Percentiles rank a stretch among this genome's conserved stretches.
phyloP scores from a whole-genome alignment of 2,329 filamentous ascomycete species.

The Fusarium longipes region DNA sequence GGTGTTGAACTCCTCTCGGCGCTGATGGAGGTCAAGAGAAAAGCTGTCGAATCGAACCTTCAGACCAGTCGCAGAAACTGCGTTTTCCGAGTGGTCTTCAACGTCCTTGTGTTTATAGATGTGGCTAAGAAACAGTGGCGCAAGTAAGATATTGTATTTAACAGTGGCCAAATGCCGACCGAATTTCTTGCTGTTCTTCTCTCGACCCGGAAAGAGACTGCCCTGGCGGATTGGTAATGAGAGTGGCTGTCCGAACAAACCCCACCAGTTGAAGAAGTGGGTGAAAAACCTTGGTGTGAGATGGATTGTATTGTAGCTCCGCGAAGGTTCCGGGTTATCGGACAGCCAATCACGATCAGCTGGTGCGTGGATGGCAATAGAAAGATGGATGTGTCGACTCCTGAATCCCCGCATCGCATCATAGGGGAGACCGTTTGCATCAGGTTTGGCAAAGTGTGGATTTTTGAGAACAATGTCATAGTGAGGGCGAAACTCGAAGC shows the following conservation, averaged over 20 bases:
- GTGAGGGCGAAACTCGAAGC: conserved; percentile 90
- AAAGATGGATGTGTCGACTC: conserved; percentile 96
- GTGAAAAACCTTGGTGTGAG: conserved; percentile 96
- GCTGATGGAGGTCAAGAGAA: conserved; percentile 95
- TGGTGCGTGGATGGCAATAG: conserved; percentile 88
- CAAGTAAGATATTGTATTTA: conserved; percentile 94
- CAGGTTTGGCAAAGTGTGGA: conserved; percentile 76
- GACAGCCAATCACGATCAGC: conserved; percentile 87
- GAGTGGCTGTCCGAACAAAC: conserved; percentile 93
- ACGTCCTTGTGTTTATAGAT: conserved; percentile 98
- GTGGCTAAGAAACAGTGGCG: conserved; percentile 93
- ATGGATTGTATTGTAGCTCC: conserved; percentile 96
- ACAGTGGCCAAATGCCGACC: conserved; percentile 96
- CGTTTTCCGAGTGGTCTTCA: conserved; percentile 80
- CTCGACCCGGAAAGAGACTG: conserved; percentile 86
- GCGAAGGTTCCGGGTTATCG: conserved; percentile 77
- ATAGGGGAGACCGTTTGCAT: conserved; percentile 69
- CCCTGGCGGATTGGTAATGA: conserved; percentile 95
- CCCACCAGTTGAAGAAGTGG: conserved; percentile 99
- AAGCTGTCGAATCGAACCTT: conserved; percentile 97
- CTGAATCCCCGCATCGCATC: conserved; percentile 98
- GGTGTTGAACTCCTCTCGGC: conserved; percentile 90
- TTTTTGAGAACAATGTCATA: conserved; percentile 90
- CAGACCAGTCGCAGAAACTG: conserved; percentile 92
- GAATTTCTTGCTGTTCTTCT: conserved; percentile 99